These are phyloP conservation scores for Sporisorium iseilematis-ciliati DNA, from an alignment of 1,284 basidiomycete species.

Conservation along the genomic window DNA sequence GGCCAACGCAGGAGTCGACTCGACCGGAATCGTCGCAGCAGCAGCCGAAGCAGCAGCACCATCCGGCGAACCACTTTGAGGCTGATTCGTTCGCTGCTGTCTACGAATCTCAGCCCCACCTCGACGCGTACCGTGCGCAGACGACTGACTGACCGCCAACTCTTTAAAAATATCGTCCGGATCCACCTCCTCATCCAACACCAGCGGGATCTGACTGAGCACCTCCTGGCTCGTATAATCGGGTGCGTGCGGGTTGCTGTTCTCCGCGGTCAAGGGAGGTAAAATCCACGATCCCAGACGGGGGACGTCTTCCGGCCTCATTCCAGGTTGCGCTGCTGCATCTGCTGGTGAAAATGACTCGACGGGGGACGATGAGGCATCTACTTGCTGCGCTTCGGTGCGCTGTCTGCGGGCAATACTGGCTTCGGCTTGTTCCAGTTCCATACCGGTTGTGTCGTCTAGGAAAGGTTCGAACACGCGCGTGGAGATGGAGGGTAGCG, in stretches of 20 bases:
- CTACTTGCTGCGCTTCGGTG: neutral
- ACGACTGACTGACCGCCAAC: conserved; percentile 10
- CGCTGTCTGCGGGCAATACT: conserved; percentile 4
- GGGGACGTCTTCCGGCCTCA: conserved; percentile 28
- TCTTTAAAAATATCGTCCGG: neutral
- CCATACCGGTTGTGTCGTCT: conserved; percentile 43
- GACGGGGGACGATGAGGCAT: conserved; percentile 33
- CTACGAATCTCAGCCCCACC: neutral
- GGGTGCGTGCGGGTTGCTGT: conserved; percentile 22
- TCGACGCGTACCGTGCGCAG: neutral
- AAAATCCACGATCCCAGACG: conserved; percentile 39
- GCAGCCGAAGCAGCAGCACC: neutral
- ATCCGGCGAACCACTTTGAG: neutral
- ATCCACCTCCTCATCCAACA: neutral
- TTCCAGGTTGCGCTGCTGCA: neutral
- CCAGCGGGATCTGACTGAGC: conserved; percentile 36
- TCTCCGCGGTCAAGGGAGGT: conserved; percentile 34
- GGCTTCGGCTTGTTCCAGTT: conserved; percentile 25
- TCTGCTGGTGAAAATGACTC: conserved; percentile 33
- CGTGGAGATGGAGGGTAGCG: conserved; percentile 27
- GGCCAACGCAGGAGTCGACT: conserved; percentile 29
- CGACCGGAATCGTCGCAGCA: conserved; percentile 4
- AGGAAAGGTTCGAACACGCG: conserved; percentile 39
- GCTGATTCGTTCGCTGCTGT: too few species aligned
- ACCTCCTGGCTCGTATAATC: conserved; percentile 29